phyloP scores from a whole-genome alignment of 345 rosid genomes.

The Luvunga scandens region DNA sequence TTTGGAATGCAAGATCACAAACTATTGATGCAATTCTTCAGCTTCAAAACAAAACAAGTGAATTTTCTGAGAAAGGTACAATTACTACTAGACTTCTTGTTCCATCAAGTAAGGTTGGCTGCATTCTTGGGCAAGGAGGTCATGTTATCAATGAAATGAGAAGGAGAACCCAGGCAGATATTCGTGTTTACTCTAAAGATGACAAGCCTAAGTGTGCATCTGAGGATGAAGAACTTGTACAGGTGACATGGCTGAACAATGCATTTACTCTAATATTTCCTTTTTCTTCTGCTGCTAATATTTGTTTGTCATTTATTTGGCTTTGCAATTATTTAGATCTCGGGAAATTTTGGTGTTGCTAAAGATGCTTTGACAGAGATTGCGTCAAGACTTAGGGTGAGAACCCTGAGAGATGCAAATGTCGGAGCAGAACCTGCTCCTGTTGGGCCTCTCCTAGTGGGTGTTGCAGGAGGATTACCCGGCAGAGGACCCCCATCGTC shows the following conservation, averaged over 20 bases:
- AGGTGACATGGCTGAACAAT: conserved; percentile 31
- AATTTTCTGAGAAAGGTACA: conserved; percentile 43
- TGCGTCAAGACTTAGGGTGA: conserved; percentile 45
- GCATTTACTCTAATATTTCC: neutral
- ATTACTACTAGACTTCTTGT: conserved; percentile 51
- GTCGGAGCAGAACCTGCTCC: conserved; percentile 34
- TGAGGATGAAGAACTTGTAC: conserved; percentile 62
- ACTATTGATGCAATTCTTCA: conserved; percentile 58
- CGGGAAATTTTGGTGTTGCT: conserved; percentile 49
- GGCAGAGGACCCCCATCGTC: conserved; percentile 30
- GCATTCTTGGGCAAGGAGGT: conserved; percentile 67
- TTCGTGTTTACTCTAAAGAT: conserved; percentile 52
- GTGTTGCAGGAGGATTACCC: conserved; percentile 28
- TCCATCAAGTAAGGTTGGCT: conserved; percentile 57
- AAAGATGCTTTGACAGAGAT: conserved; percentile 59
- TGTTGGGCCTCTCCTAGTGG: conserved; percentile 33
- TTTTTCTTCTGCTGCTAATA: neutral
- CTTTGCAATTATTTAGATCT: conserved; percentile 30
- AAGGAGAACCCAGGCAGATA: conserved; percentile 57
- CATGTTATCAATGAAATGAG: conserved; percentile 64
- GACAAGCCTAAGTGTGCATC: conserved; percentile 53
- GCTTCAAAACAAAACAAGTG: conserved; percentile 52
- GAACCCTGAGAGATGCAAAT: conserved; percentile 49
- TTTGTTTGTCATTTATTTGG: conserved; percentile 2
- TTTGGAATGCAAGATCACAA: conserved; percentile 44